phyloP scores from a whole-genome alignment of 257 asterid genomes.

The Solanum lignicaule region DNA sequence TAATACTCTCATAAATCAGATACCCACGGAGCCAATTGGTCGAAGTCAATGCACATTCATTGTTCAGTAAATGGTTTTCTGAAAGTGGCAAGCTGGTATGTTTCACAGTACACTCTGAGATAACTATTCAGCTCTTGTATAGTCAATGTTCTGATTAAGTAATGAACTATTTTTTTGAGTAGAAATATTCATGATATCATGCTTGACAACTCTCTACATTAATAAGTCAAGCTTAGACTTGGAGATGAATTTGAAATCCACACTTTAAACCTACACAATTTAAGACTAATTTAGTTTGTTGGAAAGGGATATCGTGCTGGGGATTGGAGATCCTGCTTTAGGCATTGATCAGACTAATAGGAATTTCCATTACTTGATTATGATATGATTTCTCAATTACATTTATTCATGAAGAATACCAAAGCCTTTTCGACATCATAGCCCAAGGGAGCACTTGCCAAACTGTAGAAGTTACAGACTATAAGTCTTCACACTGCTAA shows the following conservation, averaged over 20 bases:
- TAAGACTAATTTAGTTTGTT: background rate
- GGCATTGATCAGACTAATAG: background rate
- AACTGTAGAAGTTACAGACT: background rate
- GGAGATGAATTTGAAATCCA: background rate
- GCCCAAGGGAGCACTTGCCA: background rate
- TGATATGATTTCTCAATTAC: background rate
- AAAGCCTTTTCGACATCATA: background rate
- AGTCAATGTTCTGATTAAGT: background rate
- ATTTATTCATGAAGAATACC: background rate
- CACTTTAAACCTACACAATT: background rate
- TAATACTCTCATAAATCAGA: constrained; percentile 27
- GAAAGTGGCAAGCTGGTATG: constrained; percentile 98
- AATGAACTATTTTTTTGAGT: background rate
- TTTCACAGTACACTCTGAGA: constrained; percentile 3
- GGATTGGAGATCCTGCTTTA: background rate
- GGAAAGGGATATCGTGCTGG: background rate
- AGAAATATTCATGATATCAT: background rate
- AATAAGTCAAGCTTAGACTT: background rate
- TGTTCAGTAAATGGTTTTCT: constrained; percentile 99
- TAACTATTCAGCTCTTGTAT: background rate
- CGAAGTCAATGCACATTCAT: constrained; percentile 96
- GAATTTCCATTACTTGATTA: background rate
- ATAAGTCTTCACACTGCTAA: background rate
- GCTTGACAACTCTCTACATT: background rate
- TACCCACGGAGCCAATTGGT: constrained; percentile 83